Evolutionary conservation across 2,329 filamentous ascomycete species (phyloP).

Genomic region (Chaetomiaceae sp.): DNA sequence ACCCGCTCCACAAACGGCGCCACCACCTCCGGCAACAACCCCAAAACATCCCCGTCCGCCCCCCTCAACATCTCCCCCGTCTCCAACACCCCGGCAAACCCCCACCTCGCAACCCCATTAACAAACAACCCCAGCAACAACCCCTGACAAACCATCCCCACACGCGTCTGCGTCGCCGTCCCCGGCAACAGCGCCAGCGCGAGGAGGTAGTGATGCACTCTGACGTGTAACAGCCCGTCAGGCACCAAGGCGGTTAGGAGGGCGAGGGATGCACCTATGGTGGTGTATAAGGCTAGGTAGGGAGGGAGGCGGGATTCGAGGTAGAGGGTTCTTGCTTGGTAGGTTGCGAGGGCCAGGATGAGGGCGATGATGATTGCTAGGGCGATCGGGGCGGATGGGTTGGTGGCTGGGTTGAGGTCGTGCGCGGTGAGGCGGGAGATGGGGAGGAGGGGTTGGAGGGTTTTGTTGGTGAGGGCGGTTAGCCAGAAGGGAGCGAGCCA

Average conservation of each 20-base stretch:
- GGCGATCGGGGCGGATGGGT: slow-evolving; percentile 61
- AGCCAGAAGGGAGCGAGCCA: slow-evolving; percentile 69
- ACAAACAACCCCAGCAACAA: slow-evolving; percentile 69
- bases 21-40: slow-evolving; percentile 40
- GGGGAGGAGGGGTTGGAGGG: slow-evolving; percentile 63
- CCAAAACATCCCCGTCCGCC: slow-evolving; percentile 36
- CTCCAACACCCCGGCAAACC: slow-evolving; percentile 67
- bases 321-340: slow-evolving; percentile 65
- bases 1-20: slow-evolving; percentile 41
- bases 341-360: slow-evolving; percentile 55
- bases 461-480: slow-evolving; percentile 70
- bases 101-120: slow-evolving; percentile 73
- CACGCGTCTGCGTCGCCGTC: slow-evolving; percentile 65
- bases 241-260: slow-evolving; percentile 50
- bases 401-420: slow-evolving; percentile 64
- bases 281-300: slow-evolving; percentile 59
- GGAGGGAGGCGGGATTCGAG: slow-evolving; percentile 60
- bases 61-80: slow-evolving; percentile 57
- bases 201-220: slow-evolving; percentile 74
- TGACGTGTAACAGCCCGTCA: slow-evolving; percentile 57
- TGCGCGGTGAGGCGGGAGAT: slow-evolving; percentile 65
- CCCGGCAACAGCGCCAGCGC: slow-evolving; percentile 66
- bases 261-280: slow-evolving; percentile 47
- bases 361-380: slow-evolving; percentile 60
- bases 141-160: slow-evolving; percentile 65